Base-by-base conservation (phyloP, 192 early-diverging fungal species). In the Coemansia sp. region DNA sequence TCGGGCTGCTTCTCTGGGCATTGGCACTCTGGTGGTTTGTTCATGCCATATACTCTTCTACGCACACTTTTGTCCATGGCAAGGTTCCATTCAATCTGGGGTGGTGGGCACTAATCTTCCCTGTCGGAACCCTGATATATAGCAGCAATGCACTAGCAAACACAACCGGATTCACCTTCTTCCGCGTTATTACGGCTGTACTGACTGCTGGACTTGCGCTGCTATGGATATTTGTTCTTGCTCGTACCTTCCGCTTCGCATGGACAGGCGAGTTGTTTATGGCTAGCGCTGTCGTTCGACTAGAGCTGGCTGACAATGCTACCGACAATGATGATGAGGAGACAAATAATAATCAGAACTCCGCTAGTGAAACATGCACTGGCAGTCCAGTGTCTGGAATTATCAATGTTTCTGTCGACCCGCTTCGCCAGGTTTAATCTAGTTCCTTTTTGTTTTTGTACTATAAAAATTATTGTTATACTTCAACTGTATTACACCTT, bases 51-150 rank as follows among this genome's bases (percentile, higher is more conserved):
- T 68, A 71, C 51, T 65, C 80, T 0, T 63, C 83, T 9, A 12
- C 60, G 4, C 59, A 57, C 46, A 69, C 67, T 1, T 60, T 64
- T 19, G 39, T 66, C 8, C 61, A 59, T 18, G 61, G 63, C 14
- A 38, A 24, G 1, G 54, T 84, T 10, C 69, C 76, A 1, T 84
- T 84, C 43, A 80, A 81, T 56, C 67, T 83, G 41, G 82, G 83
- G 7, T 84, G 80, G 73, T 84, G 83, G 83, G 81, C 81, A 12
- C 66, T 81, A 4, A 83, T 76, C 18, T 84, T 84, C 62, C 83
- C 83, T 0, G 15, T 80, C 2, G 76, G 81, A 30, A 75, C 73
- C 3, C 73, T 71, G 54, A 53, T 70, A 5, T 52, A 64, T 0
- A 65, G 59, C 57, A 71, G 57, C 38, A 61, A 45, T 19, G 19